Evolutionary conservation across 2,329 filamentous ascomycete genomes (phyloP), one percentile per base, ranked within the genome.

Genomic region (Alternaria arbusti): DNA sequence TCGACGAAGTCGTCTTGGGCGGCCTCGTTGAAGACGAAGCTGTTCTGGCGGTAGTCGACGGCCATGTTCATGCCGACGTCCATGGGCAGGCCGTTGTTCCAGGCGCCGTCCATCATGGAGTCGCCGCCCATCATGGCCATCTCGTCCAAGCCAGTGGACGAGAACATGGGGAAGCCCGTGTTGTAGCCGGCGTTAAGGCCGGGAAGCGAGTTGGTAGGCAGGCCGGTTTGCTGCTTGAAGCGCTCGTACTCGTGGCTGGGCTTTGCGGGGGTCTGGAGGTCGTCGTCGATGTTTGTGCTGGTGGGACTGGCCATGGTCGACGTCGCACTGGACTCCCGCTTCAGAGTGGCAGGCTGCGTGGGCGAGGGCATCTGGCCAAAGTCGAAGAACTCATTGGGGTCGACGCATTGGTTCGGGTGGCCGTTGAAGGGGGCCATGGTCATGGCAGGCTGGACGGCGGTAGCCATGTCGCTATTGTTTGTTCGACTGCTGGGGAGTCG

Each of bases 171-270:
- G 59, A 74, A 84, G 66, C 77, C 80, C 11, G 72, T 60, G 68
- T 72, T 76, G 69, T 74, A 74, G 15, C 49, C 84, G 76, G 91
- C 86, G 79, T 92, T 94, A 73, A 96, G 87, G 36, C 92, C 91
- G 76, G 96, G 87, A 12, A 94, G 84, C 56, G 93, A 94, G 66
- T 94, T 94, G 1, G 93, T 90, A 0, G 96, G 93, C 28, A 97
- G 89, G 67, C 94, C 94, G 4, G 96, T 97, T 84, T 97, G 94
- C 79, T 99, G 96, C 83, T 93, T 92, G 84, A 97, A 96, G 77
- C 93, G 89, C 75, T 94, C 92, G 85, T 98, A 98, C 82, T 97
- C 93, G 83, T 97, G 94, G 80, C 93, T 97, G 9, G 96, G 95
- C 36, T 89, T 92, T 51, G 89, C 89, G 75, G 94, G 88, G 20